Conservation (phyloP, 805 yeast genomes). For the Wickerhamiella allomyrinae region DNA sequence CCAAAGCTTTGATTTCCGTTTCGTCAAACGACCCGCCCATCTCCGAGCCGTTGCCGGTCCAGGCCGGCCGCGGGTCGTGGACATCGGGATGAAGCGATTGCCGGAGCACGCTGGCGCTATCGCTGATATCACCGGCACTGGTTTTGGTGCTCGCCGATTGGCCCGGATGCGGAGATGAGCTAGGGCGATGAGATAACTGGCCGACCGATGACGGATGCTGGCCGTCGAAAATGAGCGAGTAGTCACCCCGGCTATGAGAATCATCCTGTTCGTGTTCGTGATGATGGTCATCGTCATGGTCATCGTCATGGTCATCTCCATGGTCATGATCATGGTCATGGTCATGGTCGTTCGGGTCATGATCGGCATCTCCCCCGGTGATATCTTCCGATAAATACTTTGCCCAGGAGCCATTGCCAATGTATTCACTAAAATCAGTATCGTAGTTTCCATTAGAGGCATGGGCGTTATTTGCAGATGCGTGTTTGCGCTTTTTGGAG, state of each 20-base stretch:
- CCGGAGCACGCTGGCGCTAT: no score
- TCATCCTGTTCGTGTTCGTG: not conserved
- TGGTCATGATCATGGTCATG: not conserved
- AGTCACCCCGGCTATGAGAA: not conserved
- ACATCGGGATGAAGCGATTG: not conserved
- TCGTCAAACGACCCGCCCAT: conserved; percentile 34
- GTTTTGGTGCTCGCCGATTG: not conserved
- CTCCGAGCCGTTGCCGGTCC: conserved; percentile 21
- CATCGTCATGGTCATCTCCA: not conserved
- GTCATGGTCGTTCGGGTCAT: not conserved
- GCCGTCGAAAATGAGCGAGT: not conserved
- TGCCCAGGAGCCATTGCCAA: conserved; percentile 11
- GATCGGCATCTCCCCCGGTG: conserved; percentile 3
- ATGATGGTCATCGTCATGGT: not conserved
- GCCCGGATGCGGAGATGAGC: not conserved
- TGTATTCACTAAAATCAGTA: conserved; percentile 4
- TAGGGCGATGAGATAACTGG: not conserved
- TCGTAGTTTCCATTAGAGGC: not conserved
- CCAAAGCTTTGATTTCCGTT: conserved; percentile 59
- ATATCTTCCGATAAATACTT: conserved; percentile 15
- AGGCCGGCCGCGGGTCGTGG: conserved; percentile 6
- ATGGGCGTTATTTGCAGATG: not conserved
- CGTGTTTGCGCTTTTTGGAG: not conserved
- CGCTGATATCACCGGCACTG: not conserved
- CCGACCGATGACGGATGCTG: not conserved